Base-by-base conservation (phyloP, 139 green algal species). In the Closterium sp. region DNA sequence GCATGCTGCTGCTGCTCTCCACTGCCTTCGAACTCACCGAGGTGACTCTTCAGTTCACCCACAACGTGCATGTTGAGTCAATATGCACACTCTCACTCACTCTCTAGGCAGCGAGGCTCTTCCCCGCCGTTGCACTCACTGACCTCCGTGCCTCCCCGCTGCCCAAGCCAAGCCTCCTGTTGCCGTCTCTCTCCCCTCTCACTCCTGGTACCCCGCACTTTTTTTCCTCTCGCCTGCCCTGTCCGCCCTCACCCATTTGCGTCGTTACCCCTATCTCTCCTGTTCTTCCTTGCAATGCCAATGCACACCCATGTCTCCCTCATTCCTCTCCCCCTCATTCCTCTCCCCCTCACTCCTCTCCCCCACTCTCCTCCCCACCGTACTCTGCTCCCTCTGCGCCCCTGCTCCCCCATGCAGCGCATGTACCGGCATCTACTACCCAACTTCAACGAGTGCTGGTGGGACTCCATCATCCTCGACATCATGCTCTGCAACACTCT, bases 391-490 rank as follows among this genome's bases (percentile, higher is more conserved):
- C 84, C 84, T 30, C 84, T 7, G 5, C 28, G 11, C 84, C 84
- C 0, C 84, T 21, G 5, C 84, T 21, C 13, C 1, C n/a, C n/a
- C 21, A n/a, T 34, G 24, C 86, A 96, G 91, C 7, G 95, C 9
- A 95, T 93, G 42, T 95, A 95, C 91, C 94, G 97, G 94, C 97
- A 99, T 94, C 97, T 97, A 96, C 94, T 99, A 73, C 97, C 97
- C 88, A 99, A 99, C 95, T 99, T 99, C 95, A 98, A 98, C 91
- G 97, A 99, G 95, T 99, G 97, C 95, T 99, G 97, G 97, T 99
- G 97, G 97, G 97, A 99, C 94, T 96, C 91, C 87, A 98, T 97
- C 97, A 94, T 99, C 29, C 95, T 99, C 92, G 97, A 99, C 90
- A 91, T 96, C n/a, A 5, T 94, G n/a, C 21, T 95, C 7, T 99